Evolutionary conservation across 169 alveolate genomes (phyloP), one percentile per base, ranked within the genome.

Genomic region (Cryptosporidium ubiquitum): DNA sequence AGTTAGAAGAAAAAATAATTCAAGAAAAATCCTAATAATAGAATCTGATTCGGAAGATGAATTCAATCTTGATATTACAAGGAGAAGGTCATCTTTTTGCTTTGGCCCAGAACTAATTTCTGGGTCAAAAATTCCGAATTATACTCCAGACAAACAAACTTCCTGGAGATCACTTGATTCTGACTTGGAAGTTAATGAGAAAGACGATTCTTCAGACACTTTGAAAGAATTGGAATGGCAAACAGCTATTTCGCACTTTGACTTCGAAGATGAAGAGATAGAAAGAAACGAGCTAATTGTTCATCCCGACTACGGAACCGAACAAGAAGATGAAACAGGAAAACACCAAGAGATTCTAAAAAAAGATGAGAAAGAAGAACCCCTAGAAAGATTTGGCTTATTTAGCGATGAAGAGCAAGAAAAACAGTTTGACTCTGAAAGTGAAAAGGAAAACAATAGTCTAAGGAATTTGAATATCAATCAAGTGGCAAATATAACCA

Each of bases 31-130:
- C 2, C 20, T 61, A 18, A 79, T 37, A 26, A 40, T 79, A 3
- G 89, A 64, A 14, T 79, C 89, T 10, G 89, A 79, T n/a, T 47
- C 79, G 18, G 75, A 64, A 5, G 68, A 64, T 9, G 68, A 79
- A 1, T 26, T 64, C 0, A 42, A 42, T 16, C 37, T 14, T 12
- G 31, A 42, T 26, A 18, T 42, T 9, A 18, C 20, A 42, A 79
- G 58, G 18, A 42, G 35, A 64, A 79, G 89, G 26, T 79, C 89
- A 12, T 79, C 89, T 31, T 64, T 79, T 61, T 79, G 89, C 61
- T n/a, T 79, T 12, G 89, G 89, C 3, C 89, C 89, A 18, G 89
- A 79, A 64, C 75, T 79, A 37, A 79, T 79, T 61, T 18, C 23
- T 42, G 75, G 39, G 29, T n/a, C 18, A 23, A 64, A 23, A 31